Base-by-base conservation (phyloP, 257 asterid genomes). In the Coffea eugenioides region DNA sequence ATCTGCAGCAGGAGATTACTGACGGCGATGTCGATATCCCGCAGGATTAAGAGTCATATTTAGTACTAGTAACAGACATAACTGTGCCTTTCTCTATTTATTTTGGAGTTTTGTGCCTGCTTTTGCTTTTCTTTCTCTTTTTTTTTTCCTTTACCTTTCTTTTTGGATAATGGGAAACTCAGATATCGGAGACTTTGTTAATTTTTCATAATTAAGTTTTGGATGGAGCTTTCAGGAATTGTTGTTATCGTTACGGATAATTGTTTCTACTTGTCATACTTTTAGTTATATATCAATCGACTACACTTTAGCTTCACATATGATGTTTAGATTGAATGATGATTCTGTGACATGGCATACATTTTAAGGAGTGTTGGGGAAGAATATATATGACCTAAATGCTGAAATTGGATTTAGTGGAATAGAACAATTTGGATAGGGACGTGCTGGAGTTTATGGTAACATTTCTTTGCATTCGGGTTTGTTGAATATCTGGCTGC, bases 11-110 rank as follows among this genome's bases (percentile, higher is more conserved):
- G 87, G 95, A 91, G 86, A 86, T 91, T 41, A 5, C 82, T 23
- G 92, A 91, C 69, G 95, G 93, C 0, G 95, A 91, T 70, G 91
- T 91, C 0, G 90, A 91, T 83, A 75, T 91, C 71, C 92, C 95
- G 36, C 83, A 18, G 71, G 92, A 91, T 80, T 91, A 86, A 88
- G 72, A 46, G 45, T 59, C 45, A 27, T 61, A 64, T 2, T 74
- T 77, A 66, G 23, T 41, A 70, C 45, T n/a, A 46, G 34, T 56
- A 56, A 56, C 6, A 34, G 67, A 46, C 49, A 67, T 66, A 36
- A 39, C 41, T 64, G 25, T 71, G 20, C 52, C 67, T 77, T 49
- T 74, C 5, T 49, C 64, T 34, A 27, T 73, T 27, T 16, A 3
- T 18, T 13, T 23, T 70, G 5, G 72, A 64, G 52, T 77, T 79